These are phyloP conservation scores for Erodium moschatum DNA, from an alignment of 441 rosid species.

Conservation along the genomic window DNA sequence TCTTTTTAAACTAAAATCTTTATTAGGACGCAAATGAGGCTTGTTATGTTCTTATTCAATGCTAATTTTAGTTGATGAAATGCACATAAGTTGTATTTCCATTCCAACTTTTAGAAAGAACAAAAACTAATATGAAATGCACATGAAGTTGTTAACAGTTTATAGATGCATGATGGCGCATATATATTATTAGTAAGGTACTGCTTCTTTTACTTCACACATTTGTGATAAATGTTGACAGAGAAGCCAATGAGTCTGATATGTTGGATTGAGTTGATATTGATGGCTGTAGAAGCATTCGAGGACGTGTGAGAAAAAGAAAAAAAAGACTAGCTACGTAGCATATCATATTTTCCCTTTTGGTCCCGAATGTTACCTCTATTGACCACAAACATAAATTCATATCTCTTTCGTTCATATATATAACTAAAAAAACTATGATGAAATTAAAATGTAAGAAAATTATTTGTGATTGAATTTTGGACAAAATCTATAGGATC, in stretches of 20 bases:
- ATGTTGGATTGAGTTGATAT: neutral
- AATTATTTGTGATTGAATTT: too few species aligned
- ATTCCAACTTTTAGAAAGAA: neutral
- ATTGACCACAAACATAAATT: neutral
- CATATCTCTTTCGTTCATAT: too few species aligned
- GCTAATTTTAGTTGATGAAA: neutral
- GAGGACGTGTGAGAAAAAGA: neutral
- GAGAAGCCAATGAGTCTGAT: neutral
- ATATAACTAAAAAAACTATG: too few species aligned
- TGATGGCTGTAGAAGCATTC: neutral
- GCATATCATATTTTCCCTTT: neutral
- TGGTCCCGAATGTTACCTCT: neutral
- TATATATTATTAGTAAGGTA: neutral
- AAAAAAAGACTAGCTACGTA: neutral
- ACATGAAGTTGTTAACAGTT: neutral
- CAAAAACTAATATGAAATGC: neutral
- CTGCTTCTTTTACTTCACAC: neutral
- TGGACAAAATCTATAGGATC: neutral
- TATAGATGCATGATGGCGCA: neutral
- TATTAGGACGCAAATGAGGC: neutral
- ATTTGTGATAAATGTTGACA: neutral
- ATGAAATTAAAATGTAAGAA: too few species aligned
- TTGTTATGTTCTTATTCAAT: neutral
- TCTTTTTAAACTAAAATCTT: neutral
- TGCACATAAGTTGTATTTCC: neutral